phyloP scores from a whole-genome alignment of 176 grass and related monocot species.

The Bolboschoenus planiculmis region DNA sequence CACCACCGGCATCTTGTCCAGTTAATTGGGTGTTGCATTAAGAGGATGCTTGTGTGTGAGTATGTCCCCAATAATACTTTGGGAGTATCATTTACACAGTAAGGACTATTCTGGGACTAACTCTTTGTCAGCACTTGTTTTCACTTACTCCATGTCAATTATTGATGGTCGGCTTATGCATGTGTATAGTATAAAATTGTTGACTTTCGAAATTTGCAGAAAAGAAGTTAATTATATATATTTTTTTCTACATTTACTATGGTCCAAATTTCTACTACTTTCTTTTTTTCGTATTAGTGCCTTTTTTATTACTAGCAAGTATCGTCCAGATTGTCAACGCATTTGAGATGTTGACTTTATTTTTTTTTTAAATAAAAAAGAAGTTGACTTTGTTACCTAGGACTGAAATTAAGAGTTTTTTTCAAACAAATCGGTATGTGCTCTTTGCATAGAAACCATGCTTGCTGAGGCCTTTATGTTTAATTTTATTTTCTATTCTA shows the following conservation, averaged over 20 bases:
- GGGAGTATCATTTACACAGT: conserved; percentile 80
- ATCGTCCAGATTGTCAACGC: background rate
- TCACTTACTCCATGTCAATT: background rate
- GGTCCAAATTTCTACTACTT: background rate
- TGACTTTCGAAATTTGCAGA: background rate
- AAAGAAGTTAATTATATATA: background rate
- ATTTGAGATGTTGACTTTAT: too few relatives aligned
- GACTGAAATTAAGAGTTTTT: background rate
- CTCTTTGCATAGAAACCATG: background rate
- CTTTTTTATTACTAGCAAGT: background rate
- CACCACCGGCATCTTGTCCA: conserved; percentile 78
- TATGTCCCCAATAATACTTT: conserved; percentile 77
- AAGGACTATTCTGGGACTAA: conserved; percentile 8
- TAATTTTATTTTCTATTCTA: background rate
- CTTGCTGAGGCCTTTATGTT: background rate
- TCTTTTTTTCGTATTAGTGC: background rate
- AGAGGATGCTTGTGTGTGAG: conserved; percentile 74
- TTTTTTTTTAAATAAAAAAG: too few relatives aligned
- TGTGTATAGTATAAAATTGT: background rate
- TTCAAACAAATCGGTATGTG: background rate
- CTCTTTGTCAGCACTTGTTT: background rate
- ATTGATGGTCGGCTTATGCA: background rate
- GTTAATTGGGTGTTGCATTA: conserved; percentile 71
- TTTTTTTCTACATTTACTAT: background rate
- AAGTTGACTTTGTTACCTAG: background rate